Percentiles rank a stretch among this genome's conserved stretches.
These are phyloP conservation scores for Powellomyces hirtus DNA, from an alignment of 192 early-diverging fungal species.

Conservation along the genomic window DNA sequence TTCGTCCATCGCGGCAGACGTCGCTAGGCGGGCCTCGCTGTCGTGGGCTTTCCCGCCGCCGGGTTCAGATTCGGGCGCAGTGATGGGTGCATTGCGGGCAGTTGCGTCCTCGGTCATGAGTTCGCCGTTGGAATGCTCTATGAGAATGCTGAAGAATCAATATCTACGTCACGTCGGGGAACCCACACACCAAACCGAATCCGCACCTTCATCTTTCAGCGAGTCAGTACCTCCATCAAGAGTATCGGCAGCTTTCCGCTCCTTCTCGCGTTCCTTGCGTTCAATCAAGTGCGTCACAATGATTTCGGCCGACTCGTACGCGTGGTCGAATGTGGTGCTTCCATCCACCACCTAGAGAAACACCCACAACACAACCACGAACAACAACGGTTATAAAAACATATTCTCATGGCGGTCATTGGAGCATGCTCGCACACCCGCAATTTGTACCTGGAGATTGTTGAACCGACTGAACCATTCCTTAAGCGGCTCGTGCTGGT, in stretches of 20 bases:
- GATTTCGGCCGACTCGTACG: conserved; percentile 21
- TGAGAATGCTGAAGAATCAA: too few species aligned
- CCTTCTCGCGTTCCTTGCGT: conserved; percentile 43
- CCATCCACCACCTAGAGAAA: conserved; percentile 37
- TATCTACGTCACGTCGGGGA: too few species aligned
- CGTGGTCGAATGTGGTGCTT: conserved; percentile 4
- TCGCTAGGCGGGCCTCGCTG: too few species aligned
- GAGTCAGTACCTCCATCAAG: not conserved
- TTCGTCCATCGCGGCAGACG: conserved; percentile 16
- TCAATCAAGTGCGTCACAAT: conserved; percentile 30
- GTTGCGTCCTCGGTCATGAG: not conserved
- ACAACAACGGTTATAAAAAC: not conserved
- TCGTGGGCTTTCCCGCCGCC: not conserved
- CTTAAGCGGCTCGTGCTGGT: conserved; percentile 50
- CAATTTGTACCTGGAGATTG: conserved; percentile 48
- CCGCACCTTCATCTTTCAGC: conserved; percentile 19
- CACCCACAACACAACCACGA: not conserved
- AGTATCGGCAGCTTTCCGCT: conserved; percentile 16
- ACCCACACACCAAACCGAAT: not conserved
- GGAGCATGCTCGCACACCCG: too few species aligned
- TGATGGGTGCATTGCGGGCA: not conserved
- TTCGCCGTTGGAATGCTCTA: too few species aligned
- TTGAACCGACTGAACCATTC: conserved; percentile 55
- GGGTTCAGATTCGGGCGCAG: not conserved
- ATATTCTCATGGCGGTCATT: too few species aligned